These are phyloP conservation scores for Fusarium nelsonii DNA, from an alignment of 2,329 filamentous ascomycete genomes.

Conservation along the genomic window DNA sequence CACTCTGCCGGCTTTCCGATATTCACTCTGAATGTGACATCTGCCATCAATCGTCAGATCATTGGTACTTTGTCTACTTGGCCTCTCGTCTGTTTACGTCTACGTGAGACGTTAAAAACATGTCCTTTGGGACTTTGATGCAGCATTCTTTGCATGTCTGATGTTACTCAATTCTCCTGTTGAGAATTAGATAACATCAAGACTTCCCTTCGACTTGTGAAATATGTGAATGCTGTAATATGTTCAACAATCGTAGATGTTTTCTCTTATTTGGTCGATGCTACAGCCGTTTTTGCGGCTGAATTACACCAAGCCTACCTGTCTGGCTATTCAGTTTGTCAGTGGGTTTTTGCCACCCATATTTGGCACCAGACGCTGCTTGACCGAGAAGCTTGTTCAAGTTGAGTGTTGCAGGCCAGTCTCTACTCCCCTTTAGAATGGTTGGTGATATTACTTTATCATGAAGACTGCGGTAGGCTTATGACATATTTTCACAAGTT, in stretches of 20 bases:
- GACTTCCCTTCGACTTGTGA: not conserved
- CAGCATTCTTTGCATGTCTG: slow-evolving; percentile 18
- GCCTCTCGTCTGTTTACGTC: slow-evolving; percentile 44
- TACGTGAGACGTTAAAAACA: slow-evolving; percentile 42
- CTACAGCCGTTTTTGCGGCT: not conserved
- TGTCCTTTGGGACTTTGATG: slow-evolving; percentile 32
- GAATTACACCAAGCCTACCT: not conserved
- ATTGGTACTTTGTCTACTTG: slow-evolving; percentile 41
- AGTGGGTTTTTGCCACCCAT: no score
- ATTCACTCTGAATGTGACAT: slow-evolving; percentile 56
- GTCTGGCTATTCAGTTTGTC: not conserved
- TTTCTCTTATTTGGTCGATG: not conserved
- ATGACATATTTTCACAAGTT: not conserved
- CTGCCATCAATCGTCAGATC: slow-evolving; percentile 46
- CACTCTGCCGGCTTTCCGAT: slow-evolving; percentile 71
- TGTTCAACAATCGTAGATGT: not conserved
- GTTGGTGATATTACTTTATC: not conserved
- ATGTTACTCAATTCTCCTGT: not conserved
- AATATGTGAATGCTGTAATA: not conserved
- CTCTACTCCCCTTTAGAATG: no score
- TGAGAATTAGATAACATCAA: not conserved
- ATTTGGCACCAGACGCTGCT: no score
- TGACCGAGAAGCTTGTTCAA: not conserved
- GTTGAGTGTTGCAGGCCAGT: not conserved
- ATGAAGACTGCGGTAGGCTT: not conserved